Base-by-base conservation (phyloP, 306 rosid species). In the Mimosa bimucronata region DNA sequence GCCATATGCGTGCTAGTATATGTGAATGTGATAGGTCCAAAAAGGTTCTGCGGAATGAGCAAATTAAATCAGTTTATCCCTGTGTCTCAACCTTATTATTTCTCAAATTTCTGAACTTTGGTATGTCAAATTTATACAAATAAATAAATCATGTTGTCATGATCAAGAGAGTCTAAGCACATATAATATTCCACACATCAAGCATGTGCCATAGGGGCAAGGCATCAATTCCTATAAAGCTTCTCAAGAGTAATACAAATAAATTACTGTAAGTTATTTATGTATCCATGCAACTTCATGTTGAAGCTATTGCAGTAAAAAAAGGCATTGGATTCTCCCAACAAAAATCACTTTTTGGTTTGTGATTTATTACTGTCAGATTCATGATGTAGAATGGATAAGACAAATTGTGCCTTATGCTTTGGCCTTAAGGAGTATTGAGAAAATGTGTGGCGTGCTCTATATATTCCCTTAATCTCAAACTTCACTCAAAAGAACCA, bases 301-400 rank as follows among this genome's bases (percentile, higher is more conserved):
- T 76, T 82, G 88, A 91, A 91, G 96, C 86, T 66, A 82, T 75
- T 64, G 64, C 90, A 85, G 83, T 82, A 19, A 52, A 52, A 53
- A 19, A 77, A 78, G 81, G 91, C 91, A 91, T 91, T 86, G 81
- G 96, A 91, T 91, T 89, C 96, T 28, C 83, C 89, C 90, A 85
- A 90, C 86, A 85, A 78, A 75, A 85, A 83, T 26, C 66, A 50
- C 85, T 73, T 82, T 78, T 78, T 66, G 66, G 75, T 74, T 84
- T 42, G 73, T 40, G 31, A 67, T 67, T 81, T 78, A 57, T 66
- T 83, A 77, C 86, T 70, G 83, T 68, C 60, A 81, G 89, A 85
- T 89, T 85, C 88, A 89, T 77, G 86, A 89, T 79, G 82, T 57
- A 81, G 77, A 87, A 86, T 79, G 93, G 91, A 84, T 86, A 86